Percentiles rank a stretch among this genome's conserved stretches.
Evolutionary conservation across 805 yeast species (phyloP).

Genomic region (Ogataea trehalophila): DNA sequence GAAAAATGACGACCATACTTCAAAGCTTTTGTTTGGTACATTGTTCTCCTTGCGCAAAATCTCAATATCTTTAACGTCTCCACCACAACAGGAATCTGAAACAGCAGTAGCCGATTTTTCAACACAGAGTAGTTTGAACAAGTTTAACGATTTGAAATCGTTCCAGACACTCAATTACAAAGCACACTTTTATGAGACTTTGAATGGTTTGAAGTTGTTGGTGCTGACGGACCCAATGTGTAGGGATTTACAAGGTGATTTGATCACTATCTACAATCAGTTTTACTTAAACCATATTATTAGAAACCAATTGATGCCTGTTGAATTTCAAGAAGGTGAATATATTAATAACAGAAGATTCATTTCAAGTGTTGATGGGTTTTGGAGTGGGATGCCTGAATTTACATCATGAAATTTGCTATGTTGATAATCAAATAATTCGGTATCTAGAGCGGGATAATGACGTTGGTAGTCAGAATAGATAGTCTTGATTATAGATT

Average conservation of each 20-base stretch:
- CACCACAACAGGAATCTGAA: neutral
- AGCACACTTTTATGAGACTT: slow-evolving; percentile 75
- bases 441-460: no score
- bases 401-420: slow-evolving; percentile 6
- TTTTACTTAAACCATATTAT: slow-evolving; percentile 58
- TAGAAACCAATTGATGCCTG: slow-evolving; percentile 54
- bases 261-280: slow-evolving; percentile 55
- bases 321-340: slow-evolving; percentile 50
- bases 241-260: slow-evolving; percentile 49
- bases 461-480: no score
- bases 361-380: slow-evolving; percentile 49
- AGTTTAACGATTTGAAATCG: slow-evolving; percentile 28
- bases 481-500: no score
- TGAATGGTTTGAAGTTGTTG: slow-evolving; percentile 73
- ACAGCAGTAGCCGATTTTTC: slow-evolving; percentile 1
- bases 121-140: slow-evolving; percentile 25
- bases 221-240: slow-evolving; percentile 61
- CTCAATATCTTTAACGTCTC: slow-evolving; percentile 34
- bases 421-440: no score
- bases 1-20: slow-evolving; percentile 60
- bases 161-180: slow-evolving; percentile 73
- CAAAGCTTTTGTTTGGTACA: slow-evolving; percentile 83
- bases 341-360: slow-evolving; percentile 56
- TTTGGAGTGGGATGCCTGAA: slow-evolving; percentile 25
- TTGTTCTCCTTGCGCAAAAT: slow-evolving; percentile 75